These are phyloP conservation scores for Phytophthora pseudosyringae DNA, from an alignment of 352 stramenopile species.

Conservation along the genomic window DNA sequence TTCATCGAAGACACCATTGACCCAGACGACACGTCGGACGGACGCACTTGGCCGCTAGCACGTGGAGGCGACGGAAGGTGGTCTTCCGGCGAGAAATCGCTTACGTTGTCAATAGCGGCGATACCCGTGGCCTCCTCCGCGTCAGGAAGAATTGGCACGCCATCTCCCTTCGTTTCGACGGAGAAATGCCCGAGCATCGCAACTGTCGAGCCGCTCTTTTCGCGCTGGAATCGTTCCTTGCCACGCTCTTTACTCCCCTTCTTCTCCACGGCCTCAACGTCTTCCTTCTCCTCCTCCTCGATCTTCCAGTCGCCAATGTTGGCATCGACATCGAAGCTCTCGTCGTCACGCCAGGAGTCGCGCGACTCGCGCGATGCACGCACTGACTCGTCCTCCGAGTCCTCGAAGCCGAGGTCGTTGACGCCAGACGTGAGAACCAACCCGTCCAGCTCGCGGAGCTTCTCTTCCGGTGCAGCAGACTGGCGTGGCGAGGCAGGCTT, in stretches of 20 bases:
- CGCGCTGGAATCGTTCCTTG: slow-evolving; percentile 38
- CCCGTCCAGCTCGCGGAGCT: slow-evolving; percentile 41
- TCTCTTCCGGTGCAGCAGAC: slow-evolving; percentile 39
- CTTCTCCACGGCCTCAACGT: slow-evolving; percentile 6
- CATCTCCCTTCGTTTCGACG: slow-evolving; percentile 55
- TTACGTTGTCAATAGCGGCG: slow-evolving; percentile 62
- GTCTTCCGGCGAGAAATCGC: slow-evolving; percentile 42
- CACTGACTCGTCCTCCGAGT: slow-evolving; percentile 41
- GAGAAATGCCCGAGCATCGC: slow-evolving; percentile 81
- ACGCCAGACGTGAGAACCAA: slow-evolving; percentile 46
- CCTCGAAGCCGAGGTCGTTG: slow-evolving; percentile 65
- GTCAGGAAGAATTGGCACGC: slow-evolving; percentile 65
- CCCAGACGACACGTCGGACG: slow-evolving; percentile 39
- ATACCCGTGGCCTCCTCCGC: slow-evolving; percentile 58
- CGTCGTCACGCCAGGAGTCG: slow-evolving; percentile 42
- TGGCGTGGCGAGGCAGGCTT: slow-evolving; percentile 23
- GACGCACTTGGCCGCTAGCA: slow-evolving; percentile 40
- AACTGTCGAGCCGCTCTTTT: slow-evolving; percentile 69
- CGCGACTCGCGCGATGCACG: slow-evolving; percentile 36
- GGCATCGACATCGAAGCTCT: slow-evolving; percentile 47
- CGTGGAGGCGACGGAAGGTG: slow-evolving; percentile 40
- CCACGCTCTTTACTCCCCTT: slow-evolving; percentile 28
- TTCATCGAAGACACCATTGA: slow-evolving; percentile 41
- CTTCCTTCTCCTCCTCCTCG: slow-evolving; percentile 41
- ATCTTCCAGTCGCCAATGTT: slow-evolving; percentile 29